Evolutionary conservation across 163 green algal genomes (phyloP).

Genomic region (Chloroidium sp.): DNA sequence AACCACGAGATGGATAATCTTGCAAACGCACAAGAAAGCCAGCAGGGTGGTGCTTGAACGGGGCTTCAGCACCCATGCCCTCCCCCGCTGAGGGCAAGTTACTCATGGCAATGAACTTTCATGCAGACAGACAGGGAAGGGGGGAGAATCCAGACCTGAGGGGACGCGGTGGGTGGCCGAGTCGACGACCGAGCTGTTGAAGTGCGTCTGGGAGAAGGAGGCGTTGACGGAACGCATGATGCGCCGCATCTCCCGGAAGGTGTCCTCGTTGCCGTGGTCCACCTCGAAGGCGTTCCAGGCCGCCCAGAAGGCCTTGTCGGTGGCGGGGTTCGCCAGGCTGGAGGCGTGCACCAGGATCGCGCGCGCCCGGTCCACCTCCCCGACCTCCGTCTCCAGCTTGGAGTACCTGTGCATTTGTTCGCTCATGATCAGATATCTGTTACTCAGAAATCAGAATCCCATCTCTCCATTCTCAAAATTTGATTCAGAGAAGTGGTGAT

Average conservation of each 20-base stretch:
- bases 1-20: no score
- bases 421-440: background rate
- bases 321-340: constrained; percentile 70
- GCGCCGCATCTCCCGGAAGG: constrained; percentile 89
- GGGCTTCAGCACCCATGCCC: background rate
- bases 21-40: no score
- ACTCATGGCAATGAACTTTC: background rate
- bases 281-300: constrained; percentile 87
- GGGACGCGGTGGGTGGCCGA: constrained; percentile 22
- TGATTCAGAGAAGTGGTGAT: background rate
- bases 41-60: background rate
- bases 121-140: background rate
- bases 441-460: background rate
- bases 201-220: constrained; percentile 69
- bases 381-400: constrained; percentile 77
- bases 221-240: constrained; percentile 85
- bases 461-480: background rate
- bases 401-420: constrained; percentile 47
- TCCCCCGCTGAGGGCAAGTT: background rate
- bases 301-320: constrained; percentile 67
- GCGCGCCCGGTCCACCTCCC: constrained; percentile 79
- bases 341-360: constrained; percentile 83
- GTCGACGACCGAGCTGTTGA: constrained; percentile 64
- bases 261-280: constrained; percentile 65
- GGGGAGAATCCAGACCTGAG: background rate